Evolutionary conservation across 148 eudicot species (phyloP), one percentile per base, ranked within the genome.

Genomic region (Fallopia convolvulus): DNA sequence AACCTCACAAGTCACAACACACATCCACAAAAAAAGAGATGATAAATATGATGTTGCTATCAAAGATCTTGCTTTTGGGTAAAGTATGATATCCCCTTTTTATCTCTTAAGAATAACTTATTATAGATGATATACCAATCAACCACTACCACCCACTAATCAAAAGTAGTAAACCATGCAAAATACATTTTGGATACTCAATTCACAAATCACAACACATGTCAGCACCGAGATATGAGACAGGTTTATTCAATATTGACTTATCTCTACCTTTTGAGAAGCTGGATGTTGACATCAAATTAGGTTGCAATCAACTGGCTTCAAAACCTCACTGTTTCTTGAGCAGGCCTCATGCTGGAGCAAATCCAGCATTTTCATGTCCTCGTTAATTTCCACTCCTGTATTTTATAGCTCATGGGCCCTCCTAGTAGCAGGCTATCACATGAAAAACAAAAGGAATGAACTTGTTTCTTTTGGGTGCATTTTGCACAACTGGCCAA

Each of bases 61-160:
- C 49, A 80, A 33, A 55, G n/a, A 46, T 70, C 60, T 42, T 74
- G 78, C 82, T 80, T 80, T 80, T 70, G 21, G 75, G 75, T 32
- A 74, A 74, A 74, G 60, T 58, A 49, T 48, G 56, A 32, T 32
- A 53, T 52, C 13, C 8, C 41, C 55, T 46, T 30, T 32, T 33
- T 48, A 46, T 41, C 75, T 47, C 49, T 46, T 21, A 10, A 13
- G 7, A 41, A 72, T 72, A 40, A 72, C 11, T 72, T 72, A 44
- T 20, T 47, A 72, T 10, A 79, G 65, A 80, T 75, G 78, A 68
- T 70, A 65, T 26, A 71, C 33, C 18, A 70, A 44, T 80, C 75
- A 76, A 65, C 82, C 79, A 71, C 79, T 78, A 76, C 79, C 72
- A 66, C 72, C 72, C 72, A 68, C 72, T 68, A 14, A 32, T 36